Conservation (phyloP, 129 eudicot genomes). For the Centaurea solstitialis region DNA sequence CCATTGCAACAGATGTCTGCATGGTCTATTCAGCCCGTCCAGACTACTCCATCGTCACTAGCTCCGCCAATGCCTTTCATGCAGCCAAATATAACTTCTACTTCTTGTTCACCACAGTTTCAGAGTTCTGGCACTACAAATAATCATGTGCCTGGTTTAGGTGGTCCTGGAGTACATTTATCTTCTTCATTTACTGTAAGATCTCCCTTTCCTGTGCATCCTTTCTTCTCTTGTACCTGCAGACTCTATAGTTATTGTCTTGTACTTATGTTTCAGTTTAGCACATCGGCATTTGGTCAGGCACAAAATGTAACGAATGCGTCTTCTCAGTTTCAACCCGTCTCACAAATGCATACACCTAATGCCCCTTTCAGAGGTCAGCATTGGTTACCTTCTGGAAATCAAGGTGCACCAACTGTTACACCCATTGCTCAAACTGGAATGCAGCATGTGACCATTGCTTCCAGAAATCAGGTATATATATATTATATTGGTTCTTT, state of each 20-base stretch:
- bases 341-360: conserved; percentile 62
- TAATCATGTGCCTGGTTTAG: conserved; percentile 35
- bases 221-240: background rate
- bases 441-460: conserved; percentile 45
- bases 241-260: conserved; percentile 13
- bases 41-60: conserved; percentile 35
- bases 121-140: conserved; percentile 37
- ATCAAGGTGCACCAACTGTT: conserved; percentile 48
- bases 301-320: conserved; percentile 43
- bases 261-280: conserved; percentile 46
- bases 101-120: conserved; percentile 43
- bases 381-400: conserved; percentile 74
- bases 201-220: conserved; percentile 20
- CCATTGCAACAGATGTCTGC: conserved; percentile 61
- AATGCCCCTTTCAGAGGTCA: conserved; percentile 54
- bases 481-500: background rate
- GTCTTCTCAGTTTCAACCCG: conserved; percentile 68
- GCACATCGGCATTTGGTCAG: conserved; percentile 63
- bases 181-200: conserved; percentile 75
- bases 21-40: conserved; percentile 49
- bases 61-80: conserved; percentile 40
- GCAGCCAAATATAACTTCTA: conserved; percentile 42
- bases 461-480: conserved; percentile 43
- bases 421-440: conserved; percentile 49
- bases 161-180: conserved; percentile 50